These are phyloP conservation scores for Barnettozyma botsteinii DNA, from an alignment of 805 yeast species.

Conservation along the genomic window DNA sequence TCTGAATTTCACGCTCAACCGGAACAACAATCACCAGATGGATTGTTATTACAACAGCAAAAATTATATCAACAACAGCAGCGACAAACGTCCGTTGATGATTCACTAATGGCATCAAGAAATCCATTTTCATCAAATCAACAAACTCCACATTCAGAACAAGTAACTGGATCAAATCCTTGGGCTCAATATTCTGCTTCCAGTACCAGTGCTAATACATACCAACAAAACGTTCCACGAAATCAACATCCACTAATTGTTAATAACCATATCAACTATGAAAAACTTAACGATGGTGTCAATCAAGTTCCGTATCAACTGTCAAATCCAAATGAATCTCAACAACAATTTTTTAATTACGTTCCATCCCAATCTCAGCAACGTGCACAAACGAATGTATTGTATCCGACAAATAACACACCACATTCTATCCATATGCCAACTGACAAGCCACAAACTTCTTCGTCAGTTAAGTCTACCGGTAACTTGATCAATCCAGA, in stretches of 20 bases:
- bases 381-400: too few species aligned
- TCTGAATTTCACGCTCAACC: not conserved
- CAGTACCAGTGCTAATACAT: not conserved
- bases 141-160: not conserved
- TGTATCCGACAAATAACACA: not conserved
- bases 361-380: too few species aligned
- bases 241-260: conserved; percentile 3
- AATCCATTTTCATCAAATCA: conserved; percentile 18
- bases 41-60: not conserved
- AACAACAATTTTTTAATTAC: too few species aligned
- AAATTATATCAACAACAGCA: not conserved
- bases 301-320: not conserved
- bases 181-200: conserved; percentile 13
- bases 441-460: conserved; percentile 6
- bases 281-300: not conserved
- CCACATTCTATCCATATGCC: not conserved
- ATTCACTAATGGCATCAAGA: conserved; percentile 7
- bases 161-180: conserved; percentile 10
- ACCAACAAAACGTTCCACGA: not conserved
- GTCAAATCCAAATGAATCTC: not conserved
- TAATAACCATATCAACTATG: conserved; percentile 1
- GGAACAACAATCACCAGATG: not conserved
- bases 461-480: conserved; percentile 8
- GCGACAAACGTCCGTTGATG: conserved; percentile 2
- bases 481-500: conserved; percentile 17